Base-by-base conservation (phyloP, 1,139 yeast genomes). In the Pneumocystis canis region DNA sequence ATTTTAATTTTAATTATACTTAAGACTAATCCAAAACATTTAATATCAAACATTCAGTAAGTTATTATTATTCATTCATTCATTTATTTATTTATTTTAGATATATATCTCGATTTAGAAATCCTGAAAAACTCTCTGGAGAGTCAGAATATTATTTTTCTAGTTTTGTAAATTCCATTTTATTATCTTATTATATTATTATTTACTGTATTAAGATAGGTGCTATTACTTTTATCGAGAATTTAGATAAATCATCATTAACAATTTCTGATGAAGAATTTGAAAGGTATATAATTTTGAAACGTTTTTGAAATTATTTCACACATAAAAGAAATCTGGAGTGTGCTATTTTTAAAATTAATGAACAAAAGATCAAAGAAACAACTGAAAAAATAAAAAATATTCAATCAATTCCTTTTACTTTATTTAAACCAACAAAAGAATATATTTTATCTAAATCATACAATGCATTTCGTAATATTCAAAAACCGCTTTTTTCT, bases 71-170 rank as follows among this genome's bases (percentile, higher is more conserved):
- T 47, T 20, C 6, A 25, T 18, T 47, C n/a, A n/a, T 47, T 20
- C 11, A 37, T 57, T 57, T 33, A 25, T 14, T 39, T 20, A 89
- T 92, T 68, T 95, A 89, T 71, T 47, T 3, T 25, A 47, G 54
- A 25, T 47, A 47, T 47, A 47, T 47, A 47, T 47, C 54, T 47
- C 78, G 92, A 64, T 92, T 87, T 72, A 76, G 97, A 68, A 82
- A 82, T 61, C 83, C 81, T 3, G 88, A 83, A 62, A 85, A 89
- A 78, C 76, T 87, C 58, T 82, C 81, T 66, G 97, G 97, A 2
- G 97, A 90, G 72, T 84, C 92, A 0, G 86, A 92, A 57, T 90
- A 90, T 72, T 90, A 90, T 71, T 76, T 90, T 63, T 85, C 94
- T 53, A 86, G 95, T n/a, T 74, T 88, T 37, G 63, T 47, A 56